Evolutionary conservation across 139 green algal genomes (phyloP).

Genomic region (Marvania coccoides): DNA sequence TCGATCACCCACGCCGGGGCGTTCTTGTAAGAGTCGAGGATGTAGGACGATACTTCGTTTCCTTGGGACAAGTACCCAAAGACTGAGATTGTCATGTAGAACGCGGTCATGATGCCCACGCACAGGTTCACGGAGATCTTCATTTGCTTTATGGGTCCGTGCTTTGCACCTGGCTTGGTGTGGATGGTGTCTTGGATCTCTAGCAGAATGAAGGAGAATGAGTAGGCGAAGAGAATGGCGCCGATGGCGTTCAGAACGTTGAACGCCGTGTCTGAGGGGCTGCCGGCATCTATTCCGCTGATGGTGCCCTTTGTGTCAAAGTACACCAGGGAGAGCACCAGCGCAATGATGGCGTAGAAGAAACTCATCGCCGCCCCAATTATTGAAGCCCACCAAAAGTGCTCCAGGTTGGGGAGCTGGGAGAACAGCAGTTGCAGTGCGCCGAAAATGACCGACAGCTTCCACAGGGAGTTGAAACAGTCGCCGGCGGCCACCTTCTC

Average conservation of each 20-base stretch:
- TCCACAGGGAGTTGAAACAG: slow-evolving; percentile 18
- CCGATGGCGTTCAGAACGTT: slow-evolving; percentile 16
- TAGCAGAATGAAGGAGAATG: slow-evolving; percentile 21
- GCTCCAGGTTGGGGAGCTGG: slow-evolving; percentile 20
- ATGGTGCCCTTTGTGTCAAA: slow-evolving; percentile 2
- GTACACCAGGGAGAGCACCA: slow-evolving; percentile 27
- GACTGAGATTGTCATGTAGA: slow-evolving; percentile 25
- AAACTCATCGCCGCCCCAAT: slow-evolving; percentile 38
- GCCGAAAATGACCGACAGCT: slow-evolving; percentile 6
- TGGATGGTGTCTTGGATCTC: slow-evolving; percentile 30
- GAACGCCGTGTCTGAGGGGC: slow-evolving; percentile 4
- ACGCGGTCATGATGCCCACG: slow-evolving; percentile 11
- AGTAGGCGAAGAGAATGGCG: slow-evolving; percentile 18
- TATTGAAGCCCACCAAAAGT: slow-evolving; percentile 29
- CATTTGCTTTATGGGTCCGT: slow-evolving; percentile 13
- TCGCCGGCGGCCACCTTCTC: neutral
- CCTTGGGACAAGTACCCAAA: slow-evolving; percentile 22
- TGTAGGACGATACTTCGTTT: slow-evolving; percentile 15
- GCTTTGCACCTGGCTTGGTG: neutral
- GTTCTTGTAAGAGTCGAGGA: slow-evolving; percentile 14
- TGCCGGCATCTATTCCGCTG: neutral
- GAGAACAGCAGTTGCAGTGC: slow-evolving; percentile 19
- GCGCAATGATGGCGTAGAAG: slow-evolving; percentile 33
- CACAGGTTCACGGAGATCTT: slow-evolving; percentile 4
- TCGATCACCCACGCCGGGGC: slow-evolving; percentile 28